A percentile compares a stretch with the other conserved stretches of the same genome.
Evolutionary conservation across 2,329 filamentous ascomycete genomes (phyloP).

Genomic region (Magnaporthales sp.): DNA sequence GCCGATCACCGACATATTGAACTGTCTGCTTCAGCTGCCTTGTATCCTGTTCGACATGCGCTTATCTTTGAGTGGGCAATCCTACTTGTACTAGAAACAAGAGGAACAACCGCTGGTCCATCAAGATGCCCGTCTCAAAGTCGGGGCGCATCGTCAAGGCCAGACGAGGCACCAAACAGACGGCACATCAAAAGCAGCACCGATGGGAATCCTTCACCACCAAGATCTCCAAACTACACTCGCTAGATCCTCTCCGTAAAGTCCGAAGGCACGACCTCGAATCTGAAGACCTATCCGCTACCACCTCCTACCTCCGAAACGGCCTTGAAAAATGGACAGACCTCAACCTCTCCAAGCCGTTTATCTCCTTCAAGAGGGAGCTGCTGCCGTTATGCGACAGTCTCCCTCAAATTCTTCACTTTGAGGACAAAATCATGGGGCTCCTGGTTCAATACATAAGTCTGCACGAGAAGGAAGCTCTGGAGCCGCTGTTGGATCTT

Average conservation of each 20-base stretch:
- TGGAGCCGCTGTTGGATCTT: constrained; percentile 84
- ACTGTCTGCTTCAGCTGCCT: neutral
- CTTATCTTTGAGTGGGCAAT: neutral
- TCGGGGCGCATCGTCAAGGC: constrained; percentile 62
- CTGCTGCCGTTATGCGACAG: constrained; percentile 76
- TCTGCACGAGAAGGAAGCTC: constrained; percentile 64
- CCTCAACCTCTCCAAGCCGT: constrained; percentile 78
- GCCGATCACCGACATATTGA: neutral
- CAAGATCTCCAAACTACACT: constrained; percentile 83
- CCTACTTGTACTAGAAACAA: neutral
- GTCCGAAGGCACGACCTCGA: constrained; percentile 80
- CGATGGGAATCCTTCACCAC: constrained; percentile 86
- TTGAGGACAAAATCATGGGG: constrained; percentile 77
- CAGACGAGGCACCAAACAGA: constrained; percentile 61
- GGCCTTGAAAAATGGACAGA: constrained; percentile 85
- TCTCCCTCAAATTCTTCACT: constrained; percentile 84
- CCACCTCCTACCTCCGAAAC: constrained; percentile 79
- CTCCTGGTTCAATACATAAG: constrained; percentile 66
- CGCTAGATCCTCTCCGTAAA: constrained; percentile 82
- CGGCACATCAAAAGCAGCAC: constrained; percentile 72
- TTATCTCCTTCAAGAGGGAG: constrained; percentile 67
- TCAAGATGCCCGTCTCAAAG: constrained; percentile 51
- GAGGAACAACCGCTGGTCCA: neutral
- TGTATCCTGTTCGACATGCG: neutral
- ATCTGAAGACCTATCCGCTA: constrained; percentile 63